Base-by-base conservation (phyloP, 139 green algal species). In the Raphidocelis subcapitata region DNA sequence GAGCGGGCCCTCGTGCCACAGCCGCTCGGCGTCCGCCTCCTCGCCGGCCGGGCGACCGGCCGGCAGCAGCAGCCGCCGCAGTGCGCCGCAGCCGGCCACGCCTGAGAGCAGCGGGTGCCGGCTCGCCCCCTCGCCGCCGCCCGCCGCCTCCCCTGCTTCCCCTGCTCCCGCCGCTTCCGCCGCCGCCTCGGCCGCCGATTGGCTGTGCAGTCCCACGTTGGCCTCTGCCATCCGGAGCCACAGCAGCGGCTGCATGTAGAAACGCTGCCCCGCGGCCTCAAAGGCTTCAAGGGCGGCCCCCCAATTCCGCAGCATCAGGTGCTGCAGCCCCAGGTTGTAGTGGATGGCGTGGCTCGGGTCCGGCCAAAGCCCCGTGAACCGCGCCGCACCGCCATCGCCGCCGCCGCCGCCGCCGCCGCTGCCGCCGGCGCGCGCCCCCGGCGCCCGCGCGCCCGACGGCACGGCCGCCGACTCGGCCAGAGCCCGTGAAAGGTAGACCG, bases 271-370 rank as follows among this genome's bases (percentile, higher is more conserved):
- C 44, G 80, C 80, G 32, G 28, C 29, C 23, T 60, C 44, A 57
- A 85, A 82, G 70, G 75, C 75, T 21, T 65, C 35, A 46, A 76
- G 10, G 0, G 75, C 80, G 16, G 46, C 61, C 26, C 41, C 60
- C 60, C 68, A 80, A 56, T 80, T 71, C 0, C 41, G 21, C 62
- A 85, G 59, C 61, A 73, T 33, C 71, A 85, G 71, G 35, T 85
- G 80, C 75, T 85, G 80, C 75, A 85, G 67, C 2, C 80, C 80
- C 29, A 76, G 37, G 67, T 82, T 82, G 55, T 85, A 85, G 26
- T 52, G 44, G 47, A 85, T 21, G 3, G 74, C 78, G 14, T 67
- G 33, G 23, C 62, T 24, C 1, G 47, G 47, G 46, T 80, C 78
- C 28, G 32, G 35, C 18, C 26, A 20, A 16, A 72, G 31, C 46